Evolutionary conservation across 2,329 filamentous ascomycete genomes (phyloP).

Genomic region (Sporothrix humicola): DNA sequence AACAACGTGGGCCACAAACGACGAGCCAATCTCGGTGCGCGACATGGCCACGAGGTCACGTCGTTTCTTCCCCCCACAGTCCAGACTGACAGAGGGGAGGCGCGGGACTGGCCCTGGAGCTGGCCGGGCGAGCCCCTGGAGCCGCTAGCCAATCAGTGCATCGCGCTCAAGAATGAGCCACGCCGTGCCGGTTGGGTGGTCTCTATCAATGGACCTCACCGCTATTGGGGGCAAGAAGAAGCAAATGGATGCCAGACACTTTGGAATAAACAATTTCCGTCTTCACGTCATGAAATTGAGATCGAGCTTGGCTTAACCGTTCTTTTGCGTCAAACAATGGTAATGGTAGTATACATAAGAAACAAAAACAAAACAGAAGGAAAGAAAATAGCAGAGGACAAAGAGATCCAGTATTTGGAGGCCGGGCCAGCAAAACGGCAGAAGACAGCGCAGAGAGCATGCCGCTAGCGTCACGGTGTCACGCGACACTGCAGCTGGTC

Average conservation of each 20-base stretch:
- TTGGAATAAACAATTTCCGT: not conserved
- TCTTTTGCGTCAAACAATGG: constrained; percentile 3
- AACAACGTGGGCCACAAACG: constrained; percentile 9
- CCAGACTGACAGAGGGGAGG: not conserved
- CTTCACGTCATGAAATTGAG: no score
- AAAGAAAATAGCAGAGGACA: not conserved
- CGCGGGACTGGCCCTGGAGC: not conserved
- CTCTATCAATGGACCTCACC: not conserved
- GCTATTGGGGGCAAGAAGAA: not conserved
- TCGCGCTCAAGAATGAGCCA: not conserved
- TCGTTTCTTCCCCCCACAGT: not conserved
- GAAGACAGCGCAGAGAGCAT: not conserved
- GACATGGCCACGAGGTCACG: constrained; percentile 30
- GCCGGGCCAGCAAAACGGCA: not conserved
- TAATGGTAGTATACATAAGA: constrained; percentile 24
- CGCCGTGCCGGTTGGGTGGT: not conserved
- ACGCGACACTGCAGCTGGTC: not conserved
- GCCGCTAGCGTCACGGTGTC: not conserved
- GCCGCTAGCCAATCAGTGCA: constrained; percentile 16
- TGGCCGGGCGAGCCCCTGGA: not conserved
- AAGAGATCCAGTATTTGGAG: not conserved
- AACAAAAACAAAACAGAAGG: not conserved
- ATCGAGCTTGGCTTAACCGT: not conserved
- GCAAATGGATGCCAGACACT: not conserved
- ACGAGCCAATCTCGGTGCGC: constrained; percentile 32